Conservation (phyloP, 2,329 filamentous ascomycete genomes). For the Furcasterigmium sp. region DNA sequence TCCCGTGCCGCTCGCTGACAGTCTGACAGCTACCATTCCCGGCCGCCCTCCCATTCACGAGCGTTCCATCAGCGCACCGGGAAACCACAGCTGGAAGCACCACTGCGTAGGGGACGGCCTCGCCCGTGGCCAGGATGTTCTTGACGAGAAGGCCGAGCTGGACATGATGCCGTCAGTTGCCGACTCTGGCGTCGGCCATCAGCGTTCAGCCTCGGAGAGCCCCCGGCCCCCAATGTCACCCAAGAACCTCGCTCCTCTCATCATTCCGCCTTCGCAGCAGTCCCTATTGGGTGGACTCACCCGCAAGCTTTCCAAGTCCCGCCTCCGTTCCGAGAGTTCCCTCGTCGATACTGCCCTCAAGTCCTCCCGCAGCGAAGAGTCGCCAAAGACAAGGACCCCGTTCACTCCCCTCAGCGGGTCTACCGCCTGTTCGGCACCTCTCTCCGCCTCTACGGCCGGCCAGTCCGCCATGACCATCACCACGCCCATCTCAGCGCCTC, state of each 20-base stretch:
- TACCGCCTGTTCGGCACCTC: conserved; percentile 34
- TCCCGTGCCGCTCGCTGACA: conserved; percentile 6
- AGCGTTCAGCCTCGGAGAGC: conserved; percentile 10
- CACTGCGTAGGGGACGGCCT: conserved; percentile 33
- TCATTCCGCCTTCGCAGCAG: conserved; percentile 41
- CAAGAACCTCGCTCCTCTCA: conserved; percentile 49
- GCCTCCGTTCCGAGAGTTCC: conserved; percentile 40
- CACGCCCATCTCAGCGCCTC: conserved; percentile 45
- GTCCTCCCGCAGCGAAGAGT: conserved; percentile 39
- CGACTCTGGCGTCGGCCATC: conserved; percentile 8
- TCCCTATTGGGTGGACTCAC: conserved; percentile 23
- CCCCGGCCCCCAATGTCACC: conserved; percentile 37
- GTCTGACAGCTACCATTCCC: conserved; percentile 56
- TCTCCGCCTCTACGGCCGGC: conserved; percentile 31
- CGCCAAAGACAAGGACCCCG: conserved; percentile 38
- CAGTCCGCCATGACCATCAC: neutral
- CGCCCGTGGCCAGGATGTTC: conserved; percentile 22
- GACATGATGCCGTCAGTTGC: conserved; percentile 1
- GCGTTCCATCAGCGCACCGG: conserved; percentile 58
- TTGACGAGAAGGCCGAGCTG: conserved; percentile 25
- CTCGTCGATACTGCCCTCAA: conserved; percentile 33
- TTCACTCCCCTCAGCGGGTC: conserved; percentile 39
- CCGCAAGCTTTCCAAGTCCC: conserved; percentile 35
- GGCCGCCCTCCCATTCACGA: conserved; percentile 60
- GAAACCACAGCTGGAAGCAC: conserved; percentile 38